phyloP scores from a whole-genome alignment of 2,329 filamentous ascomycete genomes.

The Apiospora malaysiana region DNA sequence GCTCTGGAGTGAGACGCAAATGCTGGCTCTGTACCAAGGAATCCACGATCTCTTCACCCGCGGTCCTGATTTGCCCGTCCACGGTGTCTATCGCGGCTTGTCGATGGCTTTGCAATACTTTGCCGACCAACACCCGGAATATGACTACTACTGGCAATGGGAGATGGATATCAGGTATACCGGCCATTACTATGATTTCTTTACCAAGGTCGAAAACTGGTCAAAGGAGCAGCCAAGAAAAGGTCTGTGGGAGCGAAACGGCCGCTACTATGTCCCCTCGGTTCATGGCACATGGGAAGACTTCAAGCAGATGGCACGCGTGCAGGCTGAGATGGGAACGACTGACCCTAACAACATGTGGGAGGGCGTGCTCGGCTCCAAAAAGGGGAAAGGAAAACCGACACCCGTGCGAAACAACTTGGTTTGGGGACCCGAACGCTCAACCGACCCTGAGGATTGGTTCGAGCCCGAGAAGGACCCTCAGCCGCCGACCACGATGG shows the following conservation, averaged over 20 bases:
- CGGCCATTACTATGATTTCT: slow-evolving; percentile 80
- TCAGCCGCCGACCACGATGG: slow-evolving; percentile 71
- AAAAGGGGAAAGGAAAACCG: slow-evolving; percentile 44
- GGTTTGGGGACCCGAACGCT: slow-evolving; percentile 85
- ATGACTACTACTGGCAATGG: slow-evolving; percentile 93
- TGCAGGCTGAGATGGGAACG: slow-evolving; percentile 75
- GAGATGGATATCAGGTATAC: slow-evolving; percentile 93
- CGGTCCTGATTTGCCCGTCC: slow-evolving; percentile 74
- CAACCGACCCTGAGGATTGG: slow-evolving; percentile 70
- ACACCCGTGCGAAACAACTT: slow-evolving; percentile 53
- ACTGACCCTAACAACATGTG: slow-evolving; percentile 71
- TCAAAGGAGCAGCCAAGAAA: slow-evolving; percentile 76
- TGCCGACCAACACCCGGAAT: slow-evolving; percentile 85
- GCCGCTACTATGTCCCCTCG: slow-evolving; percentile 77
- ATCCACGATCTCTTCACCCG: slow-evolving; percentile 77
- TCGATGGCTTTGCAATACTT: slow-evolving; percentile 97
- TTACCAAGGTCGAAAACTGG: slow-evolving; percentile 74
- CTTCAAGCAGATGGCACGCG: slow-evolving; percentile 77
- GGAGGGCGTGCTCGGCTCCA: slow-evolving; percentile 55
- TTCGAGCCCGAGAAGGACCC: slow-evolving; percentile 77
- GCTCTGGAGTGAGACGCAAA: slow-evolving; percentile 93
- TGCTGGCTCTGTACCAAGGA: slow-evolving; percentile 87
- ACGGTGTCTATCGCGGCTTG: slow-evolving; percentile 90
- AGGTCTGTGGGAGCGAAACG: slow-evolving; percentile 81
- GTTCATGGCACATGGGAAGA: slow-evolving; percentile 82